Conservation (phyloP, 192 early-diverging fungal genomes). For the Coemansia sp. region DNA sequence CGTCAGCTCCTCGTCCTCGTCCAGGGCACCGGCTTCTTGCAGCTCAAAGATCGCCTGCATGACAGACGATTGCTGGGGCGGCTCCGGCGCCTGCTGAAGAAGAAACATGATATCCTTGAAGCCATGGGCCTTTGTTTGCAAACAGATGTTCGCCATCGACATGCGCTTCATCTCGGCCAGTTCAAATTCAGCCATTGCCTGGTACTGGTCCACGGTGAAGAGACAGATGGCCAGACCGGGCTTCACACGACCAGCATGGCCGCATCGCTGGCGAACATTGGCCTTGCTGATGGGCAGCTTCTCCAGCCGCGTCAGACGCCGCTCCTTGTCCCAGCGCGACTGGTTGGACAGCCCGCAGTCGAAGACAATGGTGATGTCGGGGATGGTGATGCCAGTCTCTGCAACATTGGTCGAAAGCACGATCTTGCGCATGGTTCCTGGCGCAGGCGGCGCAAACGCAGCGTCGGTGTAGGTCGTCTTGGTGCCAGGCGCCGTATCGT, state of each 20-base stretch:
- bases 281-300: constrained; percentile 53
- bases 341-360: constrained; percentile 70
- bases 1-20: constrained; percentile 57
- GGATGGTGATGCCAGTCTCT: constrained; percentile 60
- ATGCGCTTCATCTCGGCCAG: constrained; percentile 64
- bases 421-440: constrained; percentile 69
- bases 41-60: constrained; percentile 56
- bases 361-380: constrained; percentile 70
- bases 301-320: constrained; percentile 59
- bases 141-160: constrained; percentile 73
- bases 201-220: constrained; percentile 49
- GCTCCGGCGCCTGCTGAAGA: constrained; percentile 63
- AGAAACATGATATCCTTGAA: constrained; percentile 59
- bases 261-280: constrained; percentile 59
- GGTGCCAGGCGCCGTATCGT: constrained; percentile 12
- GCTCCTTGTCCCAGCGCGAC: constrained; percentile 56
- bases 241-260: constrained; percentile 63
- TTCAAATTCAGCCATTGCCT: constrained; percentile 55
- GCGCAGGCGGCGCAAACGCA: constrained; percentile 37
- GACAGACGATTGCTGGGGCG: constrained; percentile 66
- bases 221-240: constrained; percentile 57
- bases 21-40: constrained; percentile 34
- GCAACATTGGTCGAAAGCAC: constrained; percentile 89
- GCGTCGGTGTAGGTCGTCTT: constrained; percentile 46
- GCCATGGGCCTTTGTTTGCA: constrained; percentile 69